Evolutionary conservation across 1,284 basidiomycete species (phyloP).

Genomic region (Coniferiporia sulphurascens): DNA sequence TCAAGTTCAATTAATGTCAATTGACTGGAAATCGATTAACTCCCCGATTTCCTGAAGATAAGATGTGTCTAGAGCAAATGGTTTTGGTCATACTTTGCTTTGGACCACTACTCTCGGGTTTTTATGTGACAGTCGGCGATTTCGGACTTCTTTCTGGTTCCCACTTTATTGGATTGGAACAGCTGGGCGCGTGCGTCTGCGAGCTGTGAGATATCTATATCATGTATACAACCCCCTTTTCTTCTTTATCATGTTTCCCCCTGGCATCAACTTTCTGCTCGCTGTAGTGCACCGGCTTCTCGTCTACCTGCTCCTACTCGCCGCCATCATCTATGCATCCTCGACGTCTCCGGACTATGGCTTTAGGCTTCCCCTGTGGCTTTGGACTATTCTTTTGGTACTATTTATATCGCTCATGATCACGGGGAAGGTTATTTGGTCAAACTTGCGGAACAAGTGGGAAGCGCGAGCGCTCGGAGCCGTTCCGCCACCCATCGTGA

Average conservation of each 20-base stretch:
- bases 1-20: no score
- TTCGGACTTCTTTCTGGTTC: no score
- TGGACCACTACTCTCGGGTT: not conserved
- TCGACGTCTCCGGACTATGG: not conserved
- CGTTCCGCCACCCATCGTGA: constrained; percentile 26
- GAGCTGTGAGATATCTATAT: not conserved
- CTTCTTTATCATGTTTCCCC: not conserved
- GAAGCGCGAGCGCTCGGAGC: constrained; percentile 32
- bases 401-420: not conserved
- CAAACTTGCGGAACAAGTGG: constrained; percentile 11
- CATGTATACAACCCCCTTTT: no score
- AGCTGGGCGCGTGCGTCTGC: not conserved
- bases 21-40: no score
- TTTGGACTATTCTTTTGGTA: not conserved
- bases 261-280: constrained; percentile 9
- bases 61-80: no score
- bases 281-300: not conserved
- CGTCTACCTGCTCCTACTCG: not conserved
- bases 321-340: not conserved
- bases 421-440: not conserved
- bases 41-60: no score
- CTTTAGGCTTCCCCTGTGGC: not conserved
- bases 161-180: no score
- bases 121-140: not conserved
- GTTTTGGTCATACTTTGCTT: no score